Percentiles rank a stretch among this genome's conserved stretches.
Evolutionary conservation across 2,329 filamentous ascomycete genomes (phyloP).

Genomic region (Aureobasidium musti): DNA sequence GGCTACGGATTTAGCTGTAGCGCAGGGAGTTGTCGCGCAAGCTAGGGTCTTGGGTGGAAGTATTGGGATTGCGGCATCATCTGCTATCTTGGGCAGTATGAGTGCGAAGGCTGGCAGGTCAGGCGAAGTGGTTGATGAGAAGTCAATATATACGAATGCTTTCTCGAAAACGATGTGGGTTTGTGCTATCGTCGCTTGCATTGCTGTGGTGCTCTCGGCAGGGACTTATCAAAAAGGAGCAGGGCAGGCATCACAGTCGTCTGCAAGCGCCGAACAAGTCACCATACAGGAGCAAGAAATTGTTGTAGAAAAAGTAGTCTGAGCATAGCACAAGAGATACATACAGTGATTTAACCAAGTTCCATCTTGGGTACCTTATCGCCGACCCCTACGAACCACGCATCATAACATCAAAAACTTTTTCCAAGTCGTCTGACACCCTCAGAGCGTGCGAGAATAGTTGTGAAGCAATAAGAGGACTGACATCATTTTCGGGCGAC

Average conservation of each 20-base stretch:
- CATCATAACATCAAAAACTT: too few relatives aligned
- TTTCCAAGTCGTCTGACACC: too few relatives aligned
- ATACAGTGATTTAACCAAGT: too few relatives aligned
- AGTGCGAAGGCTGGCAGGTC: too few relatives aligned
- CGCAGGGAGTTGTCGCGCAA: background rate
- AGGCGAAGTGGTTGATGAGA: background rate
- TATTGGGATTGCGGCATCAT: background rate
- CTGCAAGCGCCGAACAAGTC: too few relatives aligned
- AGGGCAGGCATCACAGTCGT: background rate
- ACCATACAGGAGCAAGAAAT: background rate
- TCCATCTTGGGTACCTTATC: too few relatives aligned
- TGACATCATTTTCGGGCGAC: too few relatives aligned
- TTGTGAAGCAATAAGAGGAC: too few relatives aligned
- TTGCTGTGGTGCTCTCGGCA: background rate
- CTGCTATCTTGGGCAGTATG: background rate
- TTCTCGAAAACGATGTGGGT: slow-evolving; percentile 4
- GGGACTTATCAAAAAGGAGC: background rate
- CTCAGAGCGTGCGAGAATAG: too few relatives aligned
- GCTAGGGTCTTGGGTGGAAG: background rate
- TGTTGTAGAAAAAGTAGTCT: background rate
- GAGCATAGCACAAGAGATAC: background rate
- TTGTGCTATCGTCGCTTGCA: background rate
- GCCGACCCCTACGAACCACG: too few relatives aligned
- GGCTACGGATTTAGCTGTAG: background rate
- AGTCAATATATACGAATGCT: background rate